Percentiles rank a stretch among this genome's conserved stretches.
Evolutionary conservation across 345 rosid species (phyloP).

Genomic region (Syzygium aqueum): DNA sequence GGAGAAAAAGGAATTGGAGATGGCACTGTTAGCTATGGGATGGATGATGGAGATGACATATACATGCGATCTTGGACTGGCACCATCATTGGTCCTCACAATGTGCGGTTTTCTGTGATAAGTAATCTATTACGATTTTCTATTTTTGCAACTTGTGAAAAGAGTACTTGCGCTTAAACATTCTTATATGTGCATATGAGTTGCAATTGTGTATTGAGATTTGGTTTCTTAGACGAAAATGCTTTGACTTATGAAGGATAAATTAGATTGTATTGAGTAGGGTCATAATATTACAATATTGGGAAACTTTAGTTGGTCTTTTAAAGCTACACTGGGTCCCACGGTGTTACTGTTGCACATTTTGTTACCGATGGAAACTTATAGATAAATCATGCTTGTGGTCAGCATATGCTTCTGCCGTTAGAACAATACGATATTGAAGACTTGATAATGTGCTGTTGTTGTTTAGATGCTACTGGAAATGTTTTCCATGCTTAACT

Average conservation of each 20-base stretch:
- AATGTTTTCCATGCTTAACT: neutral
- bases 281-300: neutral
- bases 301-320: neutral
- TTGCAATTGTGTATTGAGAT: neutral
- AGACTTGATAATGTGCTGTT: neutral
- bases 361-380: neutral
- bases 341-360: neutral
- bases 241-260: neutral
- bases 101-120: neutral
- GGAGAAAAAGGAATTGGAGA: slow-evolving; percentile 9
- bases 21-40: slow-evolving; percentile 6
- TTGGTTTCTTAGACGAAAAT: neutral
- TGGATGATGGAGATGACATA: slow-evolving; percentile 6
- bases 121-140: neutral
- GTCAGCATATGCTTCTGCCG: neutral
- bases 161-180: neutral
- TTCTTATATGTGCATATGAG: neutral
- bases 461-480: neutral
- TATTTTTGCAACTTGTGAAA: neutral
- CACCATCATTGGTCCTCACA: slow-evolving; percentile 7
- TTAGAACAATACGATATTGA: neutral
- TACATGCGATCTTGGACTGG: slow-evolving; percentile 10
- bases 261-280: neutral
- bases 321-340: neutral
- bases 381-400: neutral